These are phyloP conservation scores for Porphyrellus cyaneotinctus DNA, from an alignment of 768 basidiomycete species.

Conservation along the genomic window DNA sequence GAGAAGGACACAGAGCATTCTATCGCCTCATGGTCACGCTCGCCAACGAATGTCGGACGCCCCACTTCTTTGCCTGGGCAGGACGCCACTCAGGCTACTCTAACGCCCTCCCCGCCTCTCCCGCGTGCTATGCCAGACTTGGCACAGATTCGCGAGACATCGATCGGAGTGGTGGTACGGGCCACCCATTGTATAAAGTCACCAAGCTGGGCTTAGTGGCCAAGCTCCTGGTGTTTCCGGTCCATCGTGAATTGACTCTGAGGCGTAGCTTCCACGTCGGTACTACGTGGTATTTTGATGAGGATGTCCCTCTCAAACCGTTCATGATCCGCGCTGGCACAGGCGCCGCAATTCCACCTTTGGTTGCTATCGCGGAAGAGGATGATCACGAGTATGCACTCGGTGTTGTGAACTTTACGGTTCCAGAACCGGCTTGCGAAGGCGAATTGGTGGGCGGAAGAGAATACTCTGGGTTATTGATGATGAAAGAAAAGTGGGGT, in stretches of 20 bases:
- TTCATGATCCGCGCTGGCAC: slow-evolving; percentile 5
- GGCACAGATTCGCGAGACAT: background rate
- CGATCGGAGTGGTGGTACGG: background rate
- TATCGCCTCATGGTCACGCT: slow-evolving; percentile 12
- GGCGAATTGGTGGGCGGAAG: background rate
- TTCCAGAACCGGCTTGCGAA: background rate
- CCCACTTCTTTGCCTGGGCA: slow-evolving; percentile 14
- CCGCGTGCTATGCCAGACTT: slow-evolving; percentile 4
- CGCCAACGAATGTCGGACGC: slow-evolving; percentile 3
- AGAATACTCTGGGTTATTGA: slow-evolving; percentile 3
- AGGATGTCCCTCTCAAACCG: background rate
- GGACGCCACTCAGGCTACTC: slow-evolving; percentile 7
- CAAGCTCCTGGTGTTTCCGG: slow-evolving; percentile 9
- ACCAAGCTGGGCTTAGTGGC: slow-evolving; percentile 13
- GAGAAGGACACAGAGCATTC: slow-evolving; percentile 8
- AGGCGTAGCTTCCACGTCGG: slow-evolving; percentile 3
- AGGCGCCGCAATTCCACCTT: slow-evolving; percentile 1
- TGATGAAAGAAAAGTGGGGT: slow-evolving; percentile 7
- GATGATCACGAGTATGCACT: background rate
- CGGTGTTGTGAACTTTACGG: slow-evolving; percentile 7
- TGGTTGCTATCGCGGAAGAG: background rate
- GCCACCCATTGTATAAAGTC: slow-evolving; percentile 11
- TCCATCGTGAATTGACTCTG: slow-evolving; percentile 3
- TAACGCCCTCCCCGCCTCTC: slow-evolving; percentile 8
- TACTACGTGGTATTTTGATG: slow-evolving; percentile 4